Base-by-base conservation (phyloP, 2,329 filamentous ascomycete species). In the Aspergillus fischeri region DNA sequence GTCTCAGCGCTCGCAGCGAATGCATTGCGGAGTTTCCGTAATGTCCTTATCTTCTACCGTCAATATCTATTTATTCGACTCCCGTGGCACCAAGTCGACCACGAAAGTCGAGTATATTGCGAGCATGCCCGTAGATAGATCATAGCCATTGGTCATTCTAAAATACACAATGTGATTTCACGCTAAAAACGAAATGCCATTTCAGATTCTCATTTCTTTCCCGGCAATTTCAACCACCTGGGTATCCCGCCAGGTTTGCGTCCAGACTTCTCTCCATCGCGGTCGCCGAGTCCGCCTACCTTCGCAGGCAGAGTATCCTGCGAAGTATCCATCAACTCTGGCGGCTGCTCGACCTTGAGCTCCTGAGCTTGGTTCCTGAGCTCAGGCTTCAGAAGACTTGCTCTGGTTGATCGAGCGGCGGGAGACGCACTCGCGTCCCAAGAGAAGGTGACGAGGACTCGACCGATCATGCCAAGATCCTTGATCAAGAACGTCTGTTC, bases 391-490 rank as follows among this genome's bases (percentile, higher is more conserved):
- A 94, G 73, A 53, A 89, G 85, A 17, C 82, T 77, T 25, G 75
- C 76, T 29, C 63, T 67, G 50, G 80, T 81, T 58, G 67, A 67
- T 41, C 86, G 79, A 4, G 81, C 82, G 10, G 80, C 76, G 1
- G 76, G 67, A n/a, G 82, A 79, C 1, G 86, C 88, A 41, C 73
- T 79, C 49, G 87, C 82, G 21, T 86, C 84, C 90, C 91, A 96
- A 1, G 86, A 75, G 59, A 96, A 83, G 58, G 88, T 93, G 47
- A 97, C 78, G 8, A 96, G 78, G 32, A 92, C 86, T 35, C 85
- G 82, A 6, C 86, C 86, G 3, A 81, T 82, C 60, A 97, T 83
- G 14, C 86, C 85, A 63, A 96, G 82, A 56, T 87, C 85, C 52
- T 82, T 80, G 56, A 97, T 89, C n/a, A 97, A 77, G 48, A 63